Evolutionary conservation across 2,329 filamentous ascomycete genomes (phyloP).

Genomic region (Aspergillus versicolor): DNA sequence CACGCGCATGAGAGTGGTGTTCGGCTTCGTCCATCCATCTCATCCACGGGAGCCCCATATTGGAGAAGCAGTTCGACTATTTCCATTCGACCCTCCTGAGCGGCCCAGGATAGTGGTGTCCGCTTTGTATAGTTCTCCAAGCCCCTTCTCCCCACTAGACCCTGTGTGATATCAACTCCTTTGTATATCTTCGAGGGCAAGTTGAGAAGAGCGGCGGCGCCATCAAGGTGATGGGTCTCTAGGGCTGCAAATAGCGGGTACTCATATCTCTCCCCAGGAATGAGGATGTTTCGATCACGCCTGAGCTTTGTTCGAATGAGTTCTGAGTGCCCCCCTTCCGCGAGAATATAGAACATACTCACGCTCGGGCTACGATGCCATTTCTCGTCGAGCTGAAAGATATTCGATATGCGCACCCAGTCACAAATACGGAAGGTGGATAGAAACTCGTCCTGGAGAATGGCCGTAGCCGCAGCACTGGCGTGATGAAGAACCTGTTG

Average conservation of each 20-base stretch:
- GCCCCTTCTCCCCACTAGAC: too few species aligned
- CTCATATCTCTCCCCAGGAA: constrained; percentile 13
- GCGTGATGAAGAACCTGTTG: too few species aligned
- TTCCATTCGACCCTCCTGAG: neutral
- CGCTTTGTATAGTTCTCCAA: too few species aligned
- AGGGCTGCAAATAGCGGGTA: constrained; percentile 23
- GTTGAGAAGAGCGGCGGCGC: neutral
- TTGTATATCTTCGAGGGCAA: neutral
- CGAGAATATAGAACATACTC: constrained; percentile 18
- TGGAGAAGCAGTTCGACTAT: neutral
- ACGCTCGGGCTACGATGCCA: too few species aligned
- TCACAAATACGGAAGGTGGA: too few species aligned
- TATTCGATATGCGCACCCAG: too few species aligned
- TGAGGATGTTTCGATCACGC: too few species aligned
- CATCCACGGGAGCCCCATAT: neutral
- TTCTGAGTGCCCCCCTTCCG: constrained; percentile 11
- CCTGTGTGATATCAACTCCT: neutral
- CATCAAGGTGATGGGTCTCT: too few species aligned
- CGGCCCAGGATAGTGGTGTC: constrained; percentile 1
- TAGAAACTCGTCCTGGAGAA: too few species aligned
- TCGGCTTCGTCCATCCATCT: neutral
- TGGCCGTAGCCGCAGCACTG: too few species aligned
- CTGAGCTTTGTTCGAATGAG: constrained; percentile 11
- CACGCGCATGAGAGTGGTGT: neutral
- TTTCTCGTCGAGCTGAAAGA: too few species aligned